phyloP scores from a whole-genome alignment of 2,329 filamentous ascomycete genomes.

The Aspergillus proliferans region DNA sequence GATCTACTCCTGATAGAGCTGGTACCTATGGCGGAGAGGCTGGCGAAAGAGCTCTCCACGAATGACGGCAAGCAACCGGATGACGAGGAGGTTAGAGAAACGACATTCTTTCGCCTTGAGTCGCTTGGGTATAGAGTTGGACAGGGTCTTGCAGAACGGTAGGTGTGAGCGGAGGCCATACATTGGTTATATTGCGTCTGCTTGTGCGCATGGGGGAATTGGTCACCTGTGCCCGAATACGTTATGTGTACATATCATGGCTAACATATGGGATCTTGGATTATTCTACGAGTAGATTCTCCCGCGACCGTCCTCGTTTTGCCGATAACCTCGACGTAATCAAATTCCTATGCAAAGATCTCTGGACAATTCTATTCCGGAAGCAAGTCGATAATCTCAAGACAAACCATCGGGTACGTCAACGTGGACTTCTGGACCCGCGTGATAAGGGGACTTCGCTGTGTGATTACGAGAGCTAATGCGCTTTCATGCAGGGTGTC shows the following conservation, averaged over 20 bases:
- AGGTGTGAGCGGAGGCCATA: conserved; percentile 1
- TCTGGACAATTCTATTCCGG: conserved; percentile 89
- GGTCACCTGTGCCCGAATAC: no score
- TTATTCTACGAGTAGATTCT: conserved; percentile 24
- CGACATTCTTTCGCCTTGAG: conserved; percentile 79
- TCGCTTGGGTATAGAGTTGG: conserved; percentile 84
- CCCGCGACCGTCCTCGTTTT: conserved; percentile 71
- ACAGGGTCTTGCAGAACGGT: conserved; percentile 87
- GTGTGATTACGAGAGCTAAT: not conserved
- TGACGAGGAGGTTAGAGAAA: conserved; percentile 73
- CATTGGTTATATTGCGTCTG: not conserved
- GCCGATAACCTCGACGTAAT: conserved; percentile 91
- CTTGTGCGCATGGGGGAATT: not conserved
- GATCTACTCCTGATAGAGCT: conserved; percentile 96
- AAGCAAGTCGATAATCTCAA: conserved; percentile 99
- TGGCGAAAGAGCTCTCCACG: conserved; percentile 61
- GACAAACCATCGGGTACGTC: conserved; percentile 79
- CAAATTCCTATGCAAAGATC: conserved; percentile 97
- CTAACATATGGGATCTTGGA: not conserved
- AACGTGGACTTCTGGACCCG: not conserved
- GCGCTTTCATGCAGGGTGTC: conserved; percentile 57
- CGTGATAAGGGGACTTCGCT: not conserved
- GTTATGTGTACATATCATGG: not conserved
- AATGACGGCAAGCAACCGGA: conserved; percentile 24
- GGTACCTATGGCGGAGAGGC: conserved; percentile 84